Conservation (phyloP, 2,329 filamentous ascomycete genomes). For the Penicillium sclerotiorum region DNA sequence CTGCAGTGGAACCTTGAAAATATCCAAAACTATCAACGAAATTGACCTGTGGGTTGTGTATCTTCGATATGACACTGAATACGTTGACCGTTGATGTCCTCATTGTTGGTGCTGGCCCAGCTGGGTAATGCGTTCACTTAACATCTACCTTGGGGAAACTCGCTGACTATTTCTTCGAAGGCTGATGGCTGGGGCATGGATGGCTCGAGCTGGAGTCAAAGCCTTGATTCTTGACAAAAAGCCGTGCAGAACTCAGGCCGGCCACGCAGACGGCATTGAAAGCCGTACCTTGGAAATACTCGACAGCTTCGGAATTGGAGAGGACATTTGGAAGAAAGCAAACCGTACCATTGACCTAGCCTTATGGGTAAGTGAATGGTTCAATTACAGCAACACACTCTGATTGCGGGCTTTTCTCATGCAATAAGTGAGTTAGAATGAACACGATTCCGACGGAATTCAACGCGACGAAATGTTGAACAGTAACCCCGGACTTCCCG, state of each 20-base stretch:
- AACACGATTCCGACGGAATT: neutral
- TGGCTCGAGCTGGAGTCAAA: slow-evolving; percentile 17
- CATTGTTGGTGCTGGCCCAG: neutral
- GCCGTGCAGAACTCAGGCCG: slow-evolving; percentile 22
- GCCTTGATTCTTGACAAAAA: slow-evolving; percentile 27
- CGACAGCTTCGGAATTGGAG: slow-evolving; percentile 66
- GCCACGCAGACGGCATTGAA: slow-evolving; percentile 60
- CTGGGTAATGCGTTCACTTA: neutral
- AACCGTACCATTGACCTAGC: slow-evolving; percentile 6
- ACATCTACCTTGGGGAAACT: neutral
- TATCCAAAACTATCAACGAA: too few species aligned
- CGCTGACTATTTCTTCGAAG: neutral
- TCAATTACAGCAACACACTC: too few species aligned
- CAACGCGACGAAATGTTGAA: neutral
- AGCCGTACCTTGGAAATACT: slow-evolving; percentile 72
- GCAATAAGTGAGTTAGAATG: too few species aligned
- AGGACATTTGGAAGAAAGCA: slow-evolving; percentile 10
- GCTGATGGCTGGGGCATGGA: slow-evolving; percentile 8
- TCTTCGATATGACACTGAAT: too few species aligned
- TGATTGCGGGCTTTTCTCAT: too few species aligned
- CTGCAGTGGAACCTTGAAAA: too few species aligned
- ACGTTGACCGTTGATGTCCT: neutral
- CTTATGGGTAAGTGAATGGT: neutral
- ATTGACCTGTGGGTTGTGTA: too few species aligned
- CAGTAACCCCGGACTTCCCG: neutral